Percentiles rank a stretch among this genome's conserved stretches.
phyloP scores from a whole-genome alignment of 306 rosid species.

The Glycine soja region DNA sequence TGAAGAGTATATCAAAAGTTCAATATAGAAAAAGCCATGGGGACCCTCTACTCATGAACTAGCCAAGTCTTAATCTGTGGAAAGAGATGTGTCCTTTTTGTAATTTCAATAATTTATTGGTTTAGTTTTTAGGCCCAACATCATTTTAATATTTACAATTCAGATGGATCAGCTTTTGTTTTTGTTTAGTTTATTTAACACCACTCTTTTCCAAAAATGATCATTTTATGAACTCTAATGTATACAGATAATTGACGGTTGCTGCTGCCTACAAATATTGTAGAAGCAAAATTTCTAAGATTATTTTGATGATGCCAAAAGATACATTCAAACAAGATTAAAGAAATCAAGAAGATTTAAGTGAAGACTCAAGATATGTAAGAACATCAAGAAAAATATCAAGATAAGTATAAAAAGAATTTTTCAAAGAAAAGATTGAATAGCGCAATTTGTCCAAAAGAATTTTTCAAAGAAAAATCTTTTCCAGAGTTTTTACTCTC shows the following conservation, averaged over 20 bases:
- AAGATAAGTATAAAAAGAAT: too few species aligned
- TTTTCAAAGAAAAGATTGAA: too few species aligned
- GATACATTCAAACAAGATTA: too few species aligned
- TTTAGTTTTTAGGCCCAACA: neutral
- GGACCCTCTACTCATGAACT: neutral
- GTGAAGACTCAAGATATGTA: too few species aligned
- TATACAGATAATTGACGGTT: neutral
- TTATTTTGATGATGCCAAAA: too few species aligned
- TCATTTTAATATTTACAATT: constrained; percentile 17
- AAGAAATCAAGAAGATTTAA: too few species aligned
- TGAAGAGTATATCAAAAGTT: neutral
- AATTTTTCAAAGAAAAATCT: too few species aligned
- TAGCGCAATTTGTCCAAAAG: too few species aligned
- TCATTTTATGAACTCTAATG: constrained; percentile 14
- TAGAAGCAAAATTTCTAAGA: too few species aligned
- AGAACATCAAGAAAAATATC: too few species aligned
- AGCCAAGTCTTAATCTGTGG: neutral
- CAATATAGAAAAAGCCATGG: constrained; percentile 11
- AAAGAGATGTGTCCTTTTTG: neutral
- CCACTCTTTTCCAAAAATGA: neutral
- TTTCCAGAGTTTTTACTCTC: too few species aligned
- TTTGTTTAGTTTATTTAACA: neutral
- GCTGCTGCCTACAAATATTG: neutral
- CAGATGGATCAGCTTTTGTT: neutral
- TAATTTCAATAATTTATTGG: neutral